phyloP scores from a whole-genome alignment of 1,284 basidiomycete species.

The Boletus semigastroideus region DNA sequence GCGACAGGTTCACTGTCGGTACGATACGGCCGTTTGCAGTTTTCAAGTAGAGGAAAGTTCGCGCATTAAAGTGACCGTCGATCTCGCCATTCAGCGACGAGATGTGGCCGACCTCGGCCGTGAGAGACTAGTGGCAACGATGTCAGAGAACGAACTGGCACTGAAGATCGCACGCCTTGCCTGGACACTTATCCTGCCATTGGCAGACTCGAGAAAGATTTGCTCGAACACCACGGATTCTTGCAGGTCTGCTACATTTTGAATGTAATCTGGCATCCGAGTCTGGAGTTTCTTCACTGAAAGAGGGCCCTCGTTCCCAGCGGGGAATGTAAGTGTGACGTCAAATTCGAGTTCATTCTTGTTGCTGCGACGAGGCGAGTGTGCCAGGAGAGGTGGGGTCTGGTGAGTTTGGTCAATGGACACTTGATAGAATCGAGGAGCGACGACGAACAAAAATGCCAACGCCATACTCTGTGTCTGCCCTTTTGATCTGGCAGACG shows the following conservation, averaged over 20 bases:
- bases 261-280: conserved; percentile 33
- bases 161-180: conserved; percentile 16
- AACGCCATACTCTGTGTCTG: conserved; percentile 37
- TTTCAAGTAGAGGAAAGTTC: conserved; percentile 35
- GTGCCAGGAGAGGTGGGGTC: conserved; percentile 5
- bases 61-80: conserved; percentile 41
- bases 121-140: conserved; percentile 33
- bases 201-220: conserved; percentile 30
- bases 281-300: conserved; percentile 37
- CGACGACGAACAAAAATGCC: conserved; percentile 42
- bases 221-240: conserved; percentile 35
- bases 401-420: background rate
- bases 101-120: conserved; percentile 32
- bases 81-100: conserved; percentile 38
- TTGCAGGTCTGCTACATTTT: conserved; percentile 33
- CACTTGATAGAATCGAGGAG: background rate
- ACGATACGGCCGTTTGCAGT: conserved; percentile 41
- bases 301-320: conserved; percentile 21
- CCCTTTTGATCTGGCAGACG: conserved; percentile 37
- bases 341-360: conserved; percentile 28
- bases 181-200: conserved; percentile 31
- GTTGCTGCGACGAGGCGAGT: background rate
- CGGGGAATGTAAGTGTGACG: conserved; percentile 36
- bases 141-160: background rate
- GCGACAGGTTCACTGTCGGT: conserved; percentile 35